Conservation (phyloP, 139 green algal species). For the Chlorella vulgaris region DNA sequence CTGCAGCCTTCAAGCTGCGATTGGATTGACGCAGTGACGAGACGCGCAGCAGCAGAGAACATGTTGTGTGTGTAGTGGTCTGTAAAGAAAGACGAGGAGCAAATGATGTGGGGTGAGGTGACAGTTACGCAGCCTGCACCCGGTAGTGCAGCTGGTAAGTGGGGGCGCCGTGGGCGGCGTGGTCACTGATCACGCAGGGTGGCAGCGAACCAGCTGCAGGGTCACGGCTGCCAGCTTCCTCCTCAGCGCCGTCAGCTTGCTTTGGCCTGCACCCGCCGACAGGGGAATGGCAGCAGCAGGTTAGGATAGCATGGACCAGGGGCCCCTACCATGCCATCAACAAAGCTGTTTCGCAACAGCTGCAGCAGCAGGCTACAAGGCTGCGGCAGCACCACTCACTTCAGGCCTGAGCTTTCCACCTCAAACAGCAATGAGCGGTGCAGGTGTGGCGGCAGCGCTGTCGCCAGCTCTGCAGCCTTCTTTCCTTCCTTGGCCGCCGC, state of each 20-base stretch:
- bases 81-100: neutral
- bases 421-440: slow-evolving; percentile 3
- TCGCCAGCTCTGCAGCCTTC: slow-evolving; percentile 15
- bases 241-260: neutral
- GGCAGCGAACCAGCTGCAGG: neutral
- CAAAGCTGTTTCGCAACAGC: neutral
- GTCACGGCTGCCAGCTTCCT: neutral
- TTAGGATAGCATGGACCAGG: neutral
- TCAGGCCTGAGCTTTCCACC: slow-evolving; percentile 24
- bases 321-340: too few species aligned
- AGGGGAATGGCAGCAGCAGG: too few species aligned
- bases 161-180: neutral
- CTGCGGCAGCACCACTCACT: neutral
- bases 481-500: slow-evolving; percentile 1
- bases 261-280: slow-evolving; percentile 20
- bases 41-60: too few species aligned
- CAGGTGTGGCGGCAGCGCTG: slow-evolving; percentile 14
- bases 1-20: too few species aligned
- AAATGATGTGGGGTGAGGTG: neutral
- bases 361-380: neutral
- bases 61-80: neutral
- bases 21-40: too few species aligned
- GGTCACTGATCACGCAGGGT: slow-evolving; percentile 9
- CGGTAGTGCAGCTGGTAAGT: slow-evolving; percentile 33
- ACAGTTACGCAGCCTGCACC: slow-evolving; percentile 4